Conservation (phyloP, 768 basidiomycete genomes). For the Sporobolomyces phaffii region DNA sequence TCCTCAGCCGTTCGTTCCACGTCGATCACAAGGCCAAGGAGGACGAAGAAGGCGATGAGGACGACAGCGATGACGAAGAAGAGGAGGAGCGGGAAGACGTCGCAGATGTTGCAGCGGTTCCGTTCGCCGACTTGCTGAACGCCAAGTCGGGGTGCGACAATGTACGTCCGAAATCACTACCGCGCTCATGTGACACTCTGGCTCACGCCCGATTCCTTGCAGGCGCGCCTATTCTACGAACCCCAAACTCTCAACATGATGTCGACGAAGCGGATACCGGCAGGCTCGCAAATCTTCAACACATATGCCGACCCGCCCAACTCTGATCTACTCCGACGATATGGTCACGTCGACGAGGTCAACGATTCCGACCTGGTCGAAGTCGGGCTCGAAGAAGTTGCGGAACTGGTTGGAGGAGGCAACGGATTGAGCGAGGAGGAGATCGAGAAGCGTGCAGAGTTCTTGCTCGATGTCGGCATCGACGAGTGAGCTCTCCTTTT, state of each 20-base stretch:
- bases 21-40: constrained; percentile 53
- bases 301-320: constrained; percentile 93
- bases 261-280: constrained; percentile 63
- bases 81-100: constrained; percentile 45
- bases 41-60: constrained; percentile 46
- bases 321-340: constrained; percentile 83
- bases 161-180: constrained; percentile 50
- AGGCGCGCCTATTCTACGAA: constrained; percentile 85
- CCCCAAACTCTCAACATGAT: constrained; percentile 68
- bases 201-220: neutral
- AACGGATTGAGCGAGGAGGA: constrained; percentile 38
- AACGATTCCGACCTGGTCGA: constrained; percentile 42
- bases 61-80: constrained; percentile 38
- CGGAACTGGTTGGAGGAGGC: constrained; percentile 30
- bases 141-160: constrained; percentile 79
- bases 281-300: constrained; percentile 91
- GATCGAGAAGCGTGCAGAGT: constrained; percentile 66
- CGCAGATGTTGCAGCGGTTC: constrained; percentile 78
- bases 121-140: constrained; percentile 93
- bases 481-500: constrained; percentile 62
- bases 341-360: constrained; percentile 76
- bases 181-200: neutral
- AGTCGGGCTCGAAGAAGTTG: constrained; percentile 39
- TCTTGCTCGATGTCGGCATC: constrained; percentile 84
- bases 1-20: constrained; percentile 85